phyloP scores from a whole-genome alignment of 805 yeast species.

The Yamadazyma philogaea region DNA sequence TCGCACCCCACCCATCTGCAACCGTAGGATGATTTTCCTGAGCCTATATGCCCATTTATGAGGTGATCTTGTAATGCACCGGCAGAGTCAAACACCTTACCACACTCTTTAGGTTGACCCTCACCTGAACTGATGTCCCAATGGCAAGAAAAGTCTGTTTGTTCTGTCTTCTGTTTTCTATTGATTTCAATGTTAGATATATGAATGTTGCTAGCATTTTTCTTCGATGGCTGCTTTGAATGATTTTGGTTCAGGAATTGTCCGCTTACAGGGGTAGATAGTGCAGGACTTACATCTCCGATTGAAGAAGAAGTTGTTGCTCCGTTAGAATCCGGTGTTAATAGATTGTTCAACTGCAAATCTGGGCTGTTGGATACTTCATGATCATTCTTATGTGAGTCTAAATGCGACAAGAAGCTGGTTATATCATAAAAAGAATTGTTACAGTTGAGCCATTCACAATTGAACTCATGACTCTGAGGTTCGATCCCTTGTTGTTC shows the following conservation, averaged over 20 bases:
- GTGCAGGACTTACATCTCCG: slow-evolving; percentile 1
- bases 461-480: slow-evolving; percentile 33
- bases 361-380: not conserved
- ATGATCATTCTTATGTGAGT: slow-evolving; percentile 23
- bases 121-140: slow-evolving; percentile 36
- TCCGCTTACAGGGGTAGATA: not conserved
- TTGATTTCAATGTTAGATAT: slow-evolving; percentile 27
- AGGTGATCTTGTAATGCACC: slow-evolving; percentile 72
- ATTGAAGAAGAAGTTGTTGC: not conserved
- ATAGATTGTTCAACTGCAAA: not conserved
- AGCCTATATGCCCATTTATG: slow-evolving; percentile 62
- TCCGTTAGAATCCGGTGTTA: slow-evolving; percentile 7
- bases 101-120: slow-evolving; percentile 47
- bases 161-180: slow-evolving; percentile 11
- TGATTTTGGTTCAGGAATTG: not conserved
- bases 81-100: slow-evolving; percentile 45
- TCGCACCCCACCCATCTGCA: slow-evolving; percentile 82
- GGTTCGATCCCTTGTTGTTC: slow-evolving; percentile 16
- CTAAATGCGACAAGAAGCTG: slow-evolving; percentile 54
- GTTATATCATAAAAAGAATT: slow-evolving; percentile 53
- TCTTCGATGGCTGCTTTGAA: not conserved
- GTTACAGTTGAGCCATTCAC: slow-evolving; percentile 78
- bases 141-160: slow-evolving; percentile 42
- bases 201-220: slow-evolving; percentile 17
- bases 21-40: slow-evolving; percentile 63